Evolutionary conservation across 306 rosid genomes (phyloP).

Genomic region (Mucuna pruriens): DNA sequence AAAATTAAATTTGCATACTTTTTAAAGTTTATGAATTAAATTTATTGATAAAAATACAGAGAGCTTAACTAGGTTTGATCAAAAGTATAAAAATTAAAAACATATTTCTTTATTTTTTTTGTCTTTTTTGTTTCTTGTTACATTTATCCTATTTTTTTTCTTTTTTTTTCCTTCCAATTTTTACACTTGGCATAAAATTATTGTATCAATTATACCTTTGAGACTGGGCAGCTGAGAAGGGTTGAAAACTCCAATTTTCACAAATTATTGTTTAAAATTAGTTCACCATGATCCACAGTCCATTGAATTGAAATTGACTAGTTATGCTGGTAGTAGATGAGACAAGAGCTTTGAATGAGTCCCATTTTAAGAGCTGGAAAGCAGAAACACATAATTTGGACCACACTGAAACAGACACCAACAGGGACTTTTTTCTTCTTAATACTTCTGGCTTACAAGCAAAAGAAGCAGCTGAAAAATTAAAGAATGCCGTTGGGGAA

Average conservation of each 20-base stretch:
- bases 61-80: too few species aligned
- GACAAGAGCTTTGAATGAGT: slow-evolving; percentile 36
- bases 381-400: slow-evolving; percentile 23
- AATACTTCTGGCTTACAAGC: neutral
- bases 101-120: too few species aligned
- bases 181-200: neutral
- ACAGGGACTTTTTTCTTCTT: slow-evolving; percentile 19
- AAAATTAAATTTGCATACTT: too few species aligned
- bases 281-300: neutral
- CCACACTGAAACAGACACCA: slow-evolving; percentile 39
- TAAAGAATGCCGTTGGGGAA: slow-evolving; percentile 37
- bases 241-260: neutral
- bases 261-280: neutral
- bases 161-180: neutral
- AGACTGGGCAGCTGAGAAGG: neutral
- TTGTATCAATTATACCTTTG: neutral
- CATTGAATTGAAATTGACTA: slow-evolving; percentile 19
- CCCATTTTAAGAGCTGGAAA: slow-evolving; percentile 18
- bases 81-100: too few species aligned
- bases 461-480: slow-evolving; percentile 33
- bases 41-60: too few species aligned
- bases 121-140: too few species aligned
- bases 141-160: too few species aligned
- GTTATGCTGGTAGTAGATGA: slow-evolving; percentile 36
- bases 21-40: too few species aligned